Percentiles rank a stretch among this genome's conserved stretches.
phyloP scores from a whole-genome alignment of 2,329 filamentous ascomycete species.

The Pezicula carpinea region DNA sequence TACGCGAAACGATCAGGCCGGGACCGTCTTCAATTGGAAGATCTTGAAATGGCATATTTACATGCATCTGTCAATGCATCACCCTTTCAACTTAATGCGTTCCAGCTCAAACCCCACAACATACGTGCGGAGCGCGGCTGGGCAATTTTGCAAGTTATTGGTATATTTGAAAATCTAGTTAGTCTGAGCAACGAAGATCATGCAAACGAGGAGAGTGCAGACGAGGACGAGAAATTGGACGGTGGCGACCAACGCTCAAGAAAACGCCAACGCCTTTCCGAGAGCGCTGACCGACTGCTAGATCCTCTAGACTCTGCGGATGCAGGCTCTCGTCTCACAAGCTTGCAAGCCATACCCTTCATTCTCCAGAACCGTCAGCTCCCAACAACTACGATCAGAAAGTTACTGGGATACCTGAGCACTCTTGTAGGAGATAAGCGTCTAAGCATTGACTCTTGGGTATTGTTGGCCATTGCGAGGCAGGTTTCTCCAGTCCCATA shows the following conservation, averaged over 20 bases:
- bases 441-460: slow-evolving; percentile 66
- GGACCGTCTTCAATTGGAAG: slow-evolving; percentile 72
- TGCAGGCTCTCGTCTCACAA: slow-evolving; percentile 16
- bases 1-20: slow-evolving; percentile 69
- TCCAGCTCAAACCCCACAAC: slow-evolving; percentile 50
- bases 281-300: slow-evolving; percentile 20
- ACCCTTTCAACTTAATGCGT: slow-evolving; percentile 43
- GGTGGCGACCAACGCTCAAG: slow-evolving; percentile 16
- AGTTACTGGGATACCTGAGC: slow-evolving; percentile 54
- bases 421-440: slow-evolving; percentile 66
- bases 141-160: slow-evolving; percentile 54
- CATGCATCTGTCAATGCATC: slow-evolving; percentile 16
- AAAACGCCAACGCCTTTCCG: slow-evolving; percentile 25
- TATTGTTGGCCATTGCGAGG: slow-evolving; percentile 78
- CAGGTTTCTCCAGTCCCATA: slow-evolving; percentile 35
- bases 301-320: slow-evolving; percentile 21
- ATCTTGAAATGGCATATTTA: slow-evolving; percentile 49
- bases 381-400: slow-evolving; percentile 45
- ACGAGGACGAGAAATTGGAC: slow-evolving; percentile 8
- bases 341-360: slow-evolving; percentile 51
- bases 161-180: slow-evolving; percentile 44
- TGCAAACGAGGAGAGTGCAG: neutral
- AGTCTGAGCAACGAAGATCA: slow-evolving; percentile 13
- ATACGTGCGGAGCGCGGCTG: slow-evolving; percentile 54
- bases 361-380: slow-evolving; percentile 40